phyloP scores from a whole-genome alignment of 164 flowering plant genomes.

The Tetracentron sinense region DNA sequence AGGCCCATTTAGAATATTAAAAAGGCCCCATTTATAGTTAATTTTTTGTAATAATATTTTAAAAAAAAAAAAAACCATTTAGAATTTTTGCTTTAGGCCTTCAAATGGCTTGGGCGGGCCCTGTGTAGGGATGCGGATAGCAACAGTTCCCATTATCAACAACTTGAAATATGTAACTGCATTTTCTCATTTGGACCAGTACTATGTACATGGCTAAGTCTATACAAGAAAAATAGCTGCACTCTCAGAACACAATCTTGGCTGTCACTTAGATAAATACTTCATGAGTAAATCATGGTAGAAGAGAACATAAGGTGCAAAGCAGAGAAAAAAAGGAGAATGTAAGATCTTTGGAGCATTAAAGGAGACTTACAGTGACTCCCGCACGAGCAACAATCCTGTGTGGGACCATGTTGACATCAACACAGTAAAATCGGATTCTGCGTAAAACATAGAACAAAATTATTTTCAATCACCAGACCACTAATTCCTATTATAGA shows the following conservation, averaged over 20 bases:
- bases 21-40: too few relatives aligned
- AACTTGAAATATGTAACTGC: too few relatives aligned
- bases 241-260: background rate
- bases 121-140: too few relatives aligned
- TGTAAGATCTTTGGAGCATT: background rate
- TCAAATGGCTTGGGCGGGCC: too few relatives aligned
- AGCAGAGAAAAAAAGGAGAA: background rate
- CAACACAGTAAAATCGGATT: constrained; percentile 63
- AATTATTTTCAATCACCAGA: constrained; percentile 3
- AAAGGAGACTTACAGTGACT: constrained; percentile 58
- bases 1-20: too few relatives aligned
- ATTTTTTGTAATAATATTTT: too few relatives aligned
- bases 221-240: background rate
- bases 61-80: too few relatives aligned
- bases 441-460: constrained; percentile 31
- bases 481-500: background rate
- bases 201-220: too few relatives aligned
- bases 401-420: constrained; percentile 80
- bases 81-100: too few relatives aligned
- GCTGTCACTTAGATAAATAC: background rate
- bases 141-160: too few relatives aligned
- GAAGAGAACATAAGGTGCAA: background rate
- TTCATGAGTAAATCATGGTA: background rate
- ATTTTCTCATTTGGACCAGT: too few relatives aligned
- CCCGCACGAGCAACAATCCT: constrained; percentile 76